Base-by-base conservation (phyloP, 345 rosid species). In the Ailanthus altissimus region DNA sequence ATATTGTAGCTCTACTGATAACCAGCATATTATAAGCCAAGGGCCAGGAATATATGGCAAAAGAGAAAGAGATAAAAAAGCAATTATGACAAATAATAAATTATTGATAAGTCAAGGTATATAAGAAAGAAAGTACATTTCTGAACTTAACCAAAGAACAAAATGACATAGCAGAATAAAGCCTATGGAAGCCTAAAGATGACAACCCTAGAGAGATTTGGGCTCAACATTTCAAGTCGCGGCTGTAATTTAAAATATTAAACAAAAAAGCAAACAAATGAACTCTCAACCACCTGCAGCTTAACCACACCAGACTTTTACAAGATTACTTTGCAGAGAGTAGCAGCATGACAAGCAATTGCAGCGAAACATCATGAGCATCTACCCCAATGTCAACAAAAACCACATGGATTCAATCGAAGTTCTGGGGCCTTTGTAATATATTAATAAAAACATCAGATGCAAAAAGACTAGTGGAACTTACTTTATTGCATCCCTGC, bases 401-500 rank as follows among this genome's bases (percentile, higher is more conserved):
- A 49, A 70, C 77, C n/a, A 54, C 9, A 26, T 45, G 67, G 67
- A 49, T 62, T 75, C 6, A 11, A 65, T 45, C 14, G 46, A 64
- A 72, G 64, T 51, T 43, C 56, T 26, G 32, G 56, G 43, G 38
- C 14, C 23, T 25, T 54, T 23, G 0, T 59, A 47, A 61, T 68
- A 69, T 73, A 43, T 72, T 40, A 42, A 28, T 9, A 50, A 73
- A 3, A 12, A 50, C 43, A 66, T 18, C 56, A 61, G 51, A 76
- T 28, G 38, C 68, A 79, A 18, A 51, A 28, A 28, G 21, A 50
- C 73, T 21, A 76, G 54, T 71, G 66, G 40, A 76, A 64, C 91
- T 84, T 92, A 94, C 99, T 94, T 97, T 68, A 94, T 90, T 64
- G 99, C 99, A 85, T 97, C 99, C 86, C 96, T 88, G 89, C 99